Evolutionary conservation across 1,139 yeast species (phyloP).

Genomic region (Tardiomyces digboiensis): DNA sequence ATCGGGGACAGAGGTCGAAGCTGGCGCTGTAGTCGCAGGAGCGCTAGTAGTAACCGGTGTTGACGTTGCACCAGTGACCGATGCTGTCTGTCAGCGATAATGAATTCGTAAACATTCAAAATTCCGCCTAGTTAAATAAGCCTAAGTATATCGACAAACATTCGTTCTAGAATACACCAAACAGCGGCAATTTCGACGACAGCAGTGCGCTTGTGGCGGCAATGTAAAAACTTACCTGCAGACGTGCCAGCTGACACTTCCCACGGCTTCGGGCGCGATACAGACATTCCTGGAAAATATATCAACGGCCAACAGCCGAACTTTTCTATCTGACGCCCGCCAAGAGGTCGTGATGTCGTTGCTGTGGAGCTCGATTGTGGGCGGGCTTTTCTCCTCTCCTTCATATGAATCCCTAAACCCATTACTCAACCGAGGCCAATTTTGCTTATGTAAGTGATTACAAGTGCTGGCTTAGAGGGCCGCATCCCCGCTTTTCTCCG

Average conservation of each 20-base stretch:
- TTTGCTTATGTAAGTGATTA: too few species aligned
- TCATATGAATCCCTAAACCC: neutral
- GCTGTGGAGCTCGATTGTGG: too few species aligned
- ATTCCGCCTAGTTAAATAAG: neutral
- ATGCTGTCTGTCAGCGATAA: conserved; percentile 6
- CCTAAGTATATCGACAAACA: too few species aligned
- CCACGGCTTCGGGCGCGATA: conserved; percentile 73
- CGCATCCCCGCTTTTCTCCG: too few species aligned
- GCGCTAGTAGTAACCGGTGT: conserved; percentile 13
- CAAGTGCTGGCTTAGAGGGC: too few species aligned
- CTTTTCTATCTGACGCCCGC: too few species aligned
- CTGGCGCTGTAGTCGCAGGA: conserved; percentile 9
- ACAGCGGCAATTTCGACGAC: too few species aligned
- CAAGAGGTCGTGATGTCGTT: too few species aligned
- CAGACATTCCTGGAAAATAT: conserved; percentile 30
- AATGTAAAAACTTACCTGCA: conserved; percentile 17
- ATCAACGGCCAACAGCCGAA: too few species aligned
- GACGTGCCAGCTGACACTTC: conserved; percentile 48
- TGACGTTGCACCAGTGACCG: conserved; percentile 13
- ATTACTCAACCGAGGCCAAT: neutral
- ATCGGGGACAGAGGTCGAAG: conserved; percentile 15
- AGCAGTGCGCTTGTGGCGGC: conserved; percentile 24
- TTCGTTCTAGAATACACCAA: too few species aligned
- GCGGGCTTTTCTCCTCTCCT: neutral
- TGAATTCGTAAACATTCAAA: neutral